phyloP scores from a whole-genome alignment of 2,329 filamentous ascomycete species.

The Pleoardoris graminearum region DNA sequence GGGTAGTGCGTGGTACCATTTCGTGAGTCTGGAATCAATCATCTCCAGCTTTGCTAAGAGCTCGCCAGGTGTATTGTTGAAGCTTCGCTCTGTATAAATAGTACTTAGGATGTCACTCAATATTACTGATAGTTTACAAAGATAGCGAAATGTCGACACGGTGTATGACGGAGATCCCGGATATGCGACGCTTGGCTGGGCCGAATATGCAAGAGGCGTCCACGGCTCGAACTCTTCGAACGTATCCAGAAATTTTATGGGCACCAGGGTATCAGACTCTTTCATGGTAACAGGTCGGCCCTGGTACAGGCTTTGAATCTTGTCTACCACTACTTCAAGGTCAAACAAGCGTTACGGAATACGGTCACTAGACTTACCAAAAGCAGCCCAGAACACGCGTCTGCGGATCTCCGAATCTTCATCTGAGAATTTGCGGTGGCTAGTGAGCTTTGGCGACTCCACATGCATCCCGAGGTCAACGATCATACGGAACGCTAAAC shows the following conservation, averaged over 20 bases:
- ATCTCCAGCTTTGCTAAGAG: conserved; percentile 44
- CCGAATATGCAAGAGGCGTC: conserved; percentile 50
- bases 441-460: conserved; percentile 22
- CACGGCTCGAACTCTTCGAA: conserved; percentile 60
- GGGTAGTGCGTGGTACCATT: conserved; percentile 51
- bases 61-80: conserved; percentile 36
- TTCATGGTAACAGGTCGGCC: conserved; percentile 56
- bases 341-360: conserved; percentile 7
- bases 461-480: conserved; percentile 60
- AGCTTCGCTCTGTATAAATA: conserved; percentile 47
- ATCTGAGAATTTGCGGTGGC: conserved; percentile 43
- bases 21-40: conserved; percentile 48
- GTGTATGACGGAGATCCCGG: conserved; percentile 47
- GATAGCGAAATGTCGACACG: conserved; percentile 49
- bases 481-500: conserved; percentile 60
- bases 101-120: conserved; percentile 47
- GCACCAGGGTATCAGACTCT: conserved; percentile 52
- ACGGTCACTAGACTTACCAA: conserved; percentile 24
- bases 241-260: conserved; percentile 53
- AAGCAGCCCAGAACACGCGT: conserved; percentile 54
- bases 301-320: conserved; percentile 60
- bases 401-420: conserved; percentile 53
- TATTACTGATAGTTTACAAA: conserved; percentile 53
- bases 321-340: conserved; percentile 47
- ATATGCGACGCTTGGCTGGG: conserved; percentile 32